These are phyloP conservation scores for Tarenaya hassleriana DNA, from an alignment of 345 rosid genomes.

Conservation along the genomic window DNA sequence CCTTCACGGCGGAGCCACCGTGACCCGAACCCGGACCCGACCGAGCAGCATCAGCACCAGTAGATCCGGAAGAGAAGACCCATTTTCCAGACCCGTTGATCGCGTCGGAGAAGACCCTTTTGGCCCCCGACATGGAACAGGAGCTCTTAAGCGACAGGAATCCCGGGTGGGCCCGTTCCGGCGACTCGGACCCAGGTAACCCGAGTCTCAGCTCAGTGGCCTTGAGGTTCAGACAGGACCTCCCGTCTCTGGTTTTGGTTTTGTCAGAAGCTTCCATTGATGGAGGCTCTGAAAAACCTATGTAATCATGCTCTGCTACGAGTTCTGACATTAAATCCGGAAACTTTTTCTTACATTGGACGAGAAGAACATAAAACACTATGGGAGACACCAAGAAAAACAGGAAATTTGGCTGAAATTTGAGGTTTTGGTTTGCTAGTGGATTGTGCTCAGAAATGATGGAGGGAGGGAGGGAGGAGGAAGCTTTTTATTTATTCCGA, in stretches of 20 bases:
- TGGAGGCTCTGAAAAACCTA: slow-evolving; percentile 44
- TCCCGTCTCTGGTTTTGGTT: slow-evolving; percentile 15
- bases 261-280: slow-evolving; percentile 43
- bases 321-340: slow-evolving; percentile 30
- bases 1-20: slow-evolving; percentile 31
- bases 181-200: slow-evolving; percentile 66
- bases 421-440: no score
- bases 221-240: slow-evolving; percentile 37
- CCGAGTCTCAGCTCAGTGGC: slow-evolving; percentile 83
- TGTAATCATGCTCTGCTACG: slow-evolving; percentile 46
- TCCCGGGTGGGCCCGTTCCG: slow-evolving; percentile 32
- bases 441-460: no score
- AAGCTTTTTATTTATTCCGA: no score
- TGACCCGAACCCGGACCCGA: slow-evolving; percentile 17
- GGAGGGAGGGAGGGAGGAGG: no score
- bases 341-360: slow-evolving; percentile 22
- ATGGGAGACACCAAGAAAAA: background rate
- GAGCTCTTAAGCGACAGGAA: slow-evolving; percentile 36
- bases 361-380: slow-evolving; percentile 5
- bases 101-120: slow-evolving; percentile 55
- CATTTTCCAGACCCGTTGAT: slow-evolving; percentile 40
- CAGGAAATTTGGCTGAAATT: no score
- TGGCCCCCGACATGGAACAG: slow-evolving; percentile 40
- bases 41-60: slow-evolving; percentile 22
- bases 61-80: slow-evolving; percentile 45